Conservation (phyloP, 129 eudicot genomes). For the Scalesia atractyloides region DNA sequence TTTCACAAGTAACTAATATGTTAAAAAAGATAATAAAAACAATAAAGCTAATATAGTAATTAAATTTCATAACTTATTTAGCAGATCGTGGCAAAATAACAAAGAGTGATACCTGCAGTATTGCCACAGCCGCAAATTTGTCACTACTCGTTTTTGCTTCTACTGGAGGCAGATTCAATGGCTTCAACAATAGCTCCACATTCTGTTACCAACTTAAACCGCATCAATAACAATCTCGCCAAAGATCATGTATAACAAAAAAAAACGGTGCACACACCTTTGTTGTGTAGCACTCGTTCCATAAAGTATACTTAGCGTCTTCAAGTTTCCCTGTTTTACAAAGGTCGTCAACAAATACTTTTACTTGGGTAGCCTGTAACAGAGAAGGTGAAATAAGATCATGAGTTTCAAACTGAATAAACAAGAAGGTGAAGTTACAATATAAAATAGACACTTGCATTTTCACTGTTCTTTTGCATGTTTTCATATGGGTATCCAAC, state of each 20-base stretch:
- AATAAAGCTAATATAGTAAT: background rate
- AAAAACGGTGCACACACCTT: slow-evolving; percentile 54
- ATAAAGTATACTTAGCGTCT: slow-evolving; percentile 68
- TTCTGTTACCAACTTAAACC: slow-evolving; percentile 49
- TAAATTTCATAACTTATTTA: background rate
- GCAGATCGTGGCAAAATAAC: background rate
- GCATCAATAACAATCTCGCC: slow-evolving; percentile 16
- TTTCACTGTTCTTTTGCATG: slow-evolving; percentile 41
- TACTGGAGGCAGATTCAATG: slow-evolving; percentile 56
- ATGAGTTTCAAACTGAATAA: slow-evolving; percentile 7
- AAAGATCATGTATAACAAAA: background rate
- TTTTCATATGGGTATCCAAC: slow-evolving; percentile 69
- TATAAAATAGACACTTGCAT: slow-evolving; percentile 36
- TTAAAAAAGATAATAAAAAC: background rate
- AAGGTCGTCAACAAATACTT: slow-evolving; percentile 72
- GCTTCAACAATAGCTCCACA: slow-evolving; percentile 62
- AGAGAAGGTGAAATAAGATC: slow-evolving; percentile 11
- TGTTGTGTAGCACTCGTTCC: slow-evolving; percentile 89
- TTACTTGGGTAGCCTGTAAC: slow-evolving; percentile 74
- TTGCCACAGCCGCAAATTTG: slow-evolving; percentile 98
- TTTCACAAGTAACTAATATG: background rate
- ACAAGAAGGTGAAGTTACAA: slow-evolving; percentile 14
- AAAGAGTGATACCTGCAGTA: slow-evolving; percentile 67
- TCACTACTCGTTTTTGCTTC: slow-evolving; percentile 64
- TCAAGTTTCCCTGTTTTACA: slow-evolving; percentile 62